phyloP scores from a whole-genome alignment of 148 eudicot genomes.

The Rheum nobile region DNA sequence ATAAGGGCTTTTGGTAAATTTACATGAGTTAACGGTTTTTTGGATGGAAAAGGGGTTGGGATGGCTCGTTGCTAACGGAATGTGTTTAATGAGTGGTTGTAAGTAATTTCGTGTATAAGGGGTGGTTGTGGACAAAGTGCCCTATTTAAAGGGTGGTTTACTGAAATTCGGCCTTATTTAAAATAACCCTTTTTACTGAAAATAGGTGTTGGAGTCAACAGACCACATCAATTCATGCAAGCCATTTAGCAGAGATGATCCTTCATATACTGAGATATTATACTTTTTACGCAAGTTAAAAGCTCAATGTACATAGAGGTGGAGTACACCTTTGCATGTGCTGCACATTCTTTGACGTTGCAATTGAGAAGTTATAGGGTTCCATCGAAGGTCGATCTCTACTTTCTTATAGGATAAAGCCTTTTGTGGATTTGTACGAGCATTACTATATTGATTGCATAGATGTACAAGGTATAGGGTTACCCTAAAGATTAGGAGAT shows the following conservation, averaged over 20 bases:
- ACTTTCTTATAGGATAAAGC: not conserved
- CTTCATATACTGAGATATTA: constrained; percentile 68
- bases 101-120: no score
- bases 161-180: no score
- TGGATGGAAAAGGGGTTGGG: no score
- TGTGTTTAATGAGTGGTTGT: no score
- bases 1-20: no score
- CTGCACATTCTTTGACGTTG: not conserved
- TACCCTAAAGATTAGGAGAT: not conserved
- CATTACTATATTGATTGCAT: not conserved
- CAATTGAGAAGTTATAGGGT: no score
- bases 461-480: not conserved
- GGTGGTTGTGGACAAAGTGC: no score
- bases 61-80: no score
- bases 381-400: no score
- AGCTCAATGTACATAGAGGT: constrained; percentile 14
- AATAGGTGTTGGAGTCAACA: constrained; percentile 86
- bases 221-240: constrained; percentile 99
- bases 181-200: not conserved
- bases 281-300: constrained; percentile 72
- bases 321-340: not conserved
- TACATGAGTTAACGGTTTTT: no score
- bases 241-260: constrained; percentile 73
- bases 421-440: not conserved
- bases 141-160: no score